Percentiles rank a stretch among this genome's conserved stretches.
phyloP scores from a whole-genome alignment of 1,284 basidiomycete species.

The Phylloporus sp. region DNA sequence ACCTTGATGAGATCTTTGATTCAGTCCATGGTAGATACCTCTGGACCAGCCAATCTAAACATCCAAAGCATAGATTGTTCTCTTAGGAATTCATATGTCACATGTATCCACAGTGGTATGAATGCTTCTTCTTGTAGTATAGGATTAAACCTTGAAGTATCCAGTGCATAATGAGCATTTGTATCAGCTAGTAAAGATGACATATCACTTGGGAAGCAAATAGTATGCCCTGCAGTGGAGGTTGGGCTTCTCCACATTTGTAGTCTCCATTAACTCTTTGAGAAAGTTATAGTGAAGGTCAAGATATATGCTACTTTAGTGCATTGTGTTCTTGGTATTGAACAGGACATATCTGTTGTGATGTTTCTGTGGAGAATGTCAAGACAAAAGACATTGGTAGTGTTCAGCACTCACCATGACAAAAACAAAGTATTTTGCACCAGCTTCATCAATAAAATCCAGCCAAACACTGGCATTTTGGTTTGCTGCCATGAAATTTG shows the following conservation, averaged over 20 bases:
- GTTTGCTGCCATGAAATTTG: conserved; percentile 52
- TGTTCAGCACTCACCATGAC: conserved; percentile 46
- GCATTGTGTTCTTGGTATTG: conserved; percentile 54
- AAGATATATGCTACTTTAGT: conserved; percentile 52
- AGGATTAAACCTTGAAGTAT: background rate
- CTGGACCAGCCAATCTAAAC: conserved; percentile 63
- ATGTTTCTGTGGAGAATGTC: conserved; percentile 43
- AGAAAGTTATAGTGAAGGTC: conserved; percentile 58
- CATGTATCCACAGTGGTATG: conserved; percentile 56
- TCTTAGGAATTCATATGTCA: conserved; percentile 62
- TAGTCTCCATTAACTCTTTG: conserved; percentile 53
- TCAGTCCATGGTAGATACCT: conserved; percentile 51
- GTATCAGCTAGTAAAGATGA: background rate
- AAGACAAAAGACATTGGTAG: background rate
- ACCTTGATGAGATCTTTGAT: conserved; percentile 60
- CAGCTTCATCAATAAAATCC: conserved; percentile 55
- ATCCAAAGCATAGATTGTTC: conserved; percentile 52
- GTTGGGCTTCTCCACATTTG: conserved; percentile 51
- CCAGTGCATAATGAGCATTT: background rate
- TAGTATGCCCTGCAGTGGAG: conserved; percentile 57
- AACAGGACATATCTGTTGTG: conserved; percentile 57
- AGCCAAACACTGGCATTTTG: conserved; percentile 61
- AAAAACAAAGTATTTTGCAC: conserved; percentile 66
- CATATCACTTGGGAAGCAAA: conserved; percentile 48
- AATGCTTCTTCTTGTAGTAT: conserved; percentile 67